phyloP scores from a whole-genome alignment of 2,329 filamentous ascomycete genomes.

The Fusarium begoniae region DNA sequence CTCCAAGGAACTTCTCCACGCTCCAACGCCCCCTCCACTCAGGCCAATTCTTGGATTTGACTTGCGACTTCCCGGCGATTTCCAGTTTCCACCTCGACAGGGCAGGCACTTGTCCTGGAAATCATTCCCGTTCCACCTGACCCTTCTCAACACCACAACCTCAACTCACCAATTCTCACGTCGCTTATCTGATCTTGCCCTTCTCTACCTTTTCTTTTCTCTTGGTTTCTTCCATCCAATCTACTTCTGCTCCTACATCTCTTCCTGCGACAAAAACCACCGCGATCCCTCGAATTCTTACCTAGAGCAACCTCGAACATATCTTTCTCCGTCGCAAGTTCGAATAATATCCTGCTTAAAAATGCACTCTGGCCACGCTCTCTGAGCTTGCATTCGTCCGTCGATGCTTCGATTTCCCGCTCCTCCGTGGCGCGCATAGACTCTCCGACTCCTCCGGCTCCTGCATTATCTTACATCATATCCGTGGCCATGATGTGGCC shows the following conservation, averaged over 20 bases:
- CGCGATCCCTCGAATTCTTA: conserved; percentile 22
- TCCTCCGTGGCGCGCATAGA: conserved; percentile 38
- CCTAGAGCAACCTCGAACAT: conserved; percentile 14
- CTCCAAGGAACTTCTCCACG: conserved; percentile 31
- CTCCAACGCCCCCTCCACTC: conserved; percentile 30
- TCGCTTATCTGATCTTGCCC: conserved; percentile 1
- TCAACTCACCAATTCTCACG: conserved; percentile 17
- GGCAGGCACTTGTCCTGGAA: conserved; percentile 29
- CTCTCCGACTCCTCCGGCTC: conserved; percentile 22
- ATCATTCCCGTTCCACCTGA: conserved; percentile 34
- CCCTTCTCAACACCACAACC: conserved; percentile 33
- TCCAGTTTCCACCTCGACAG: conserved; percentile 31
- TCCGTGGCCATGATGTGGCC: conserved; percentile 37
- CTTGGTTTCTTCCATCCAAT: background rate
- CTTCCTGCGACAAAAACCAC: background rate
- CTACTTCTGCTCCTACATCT: background rate
- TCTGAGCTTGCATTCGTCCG: conserved; percentile 26
- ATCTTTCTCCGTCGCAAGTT: conserved; percentile 10
- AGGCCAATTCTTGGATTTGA: conserved; percentile 9
- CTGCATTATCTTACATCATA: conserved; percentile 19
- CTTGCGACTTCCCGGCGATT: conserved; percentile 31
- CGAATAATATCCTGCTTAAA: conserved; percentile 21
- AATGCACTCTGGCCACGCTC: conserved; percentile 32
- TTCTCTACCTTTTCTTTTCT: background rate
- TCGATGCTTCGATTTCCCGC: conserved; percentile 39